Percentiles rank a stretch among this genome's conserved stretches.
phyloP scores from a whole-genome alignment of 1,139 yeast species.

The Hyphopichia fennica region DNA sequence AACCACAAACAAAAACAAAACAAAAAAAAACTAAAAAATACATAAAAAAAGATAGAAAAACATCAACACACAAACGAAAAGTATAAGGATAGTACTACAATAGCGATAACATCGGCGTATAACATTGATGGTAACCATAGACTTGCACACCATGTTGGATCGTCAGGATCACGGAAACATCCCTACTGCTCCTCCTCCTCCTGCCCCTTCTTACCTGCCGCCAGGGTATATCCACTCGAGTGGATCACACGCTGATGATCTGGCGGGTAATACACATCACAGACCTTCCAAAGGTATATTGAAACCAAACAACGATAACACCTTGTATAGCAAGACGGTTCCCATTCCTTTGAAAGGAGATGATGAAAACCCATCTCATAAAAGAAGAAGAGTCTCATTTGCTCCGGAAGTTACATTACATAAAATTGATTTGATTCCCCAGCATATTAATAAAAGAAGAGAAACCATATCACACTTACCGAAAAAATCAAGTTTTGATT shows the following conservation, averaged over 20 bases:
- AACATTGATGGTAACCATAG: neutral
- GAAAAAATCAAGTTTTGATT: neutral
- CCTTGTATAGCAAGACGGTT: constrained; percentile 12
- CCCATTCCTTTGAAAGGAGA: constrained; percentile 8
- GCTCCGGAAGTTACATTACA: constrained; percentile 77
- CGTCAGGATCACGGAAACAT: neutral
- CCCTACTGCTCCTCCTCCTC: no score
- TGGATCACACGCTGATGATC: neutral
- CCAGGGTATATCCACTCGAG: neutral
- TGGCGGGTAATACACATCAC: neutral
- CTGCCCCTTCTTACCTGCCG: neutral
- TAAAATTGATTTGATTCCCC: constrained; percentile 54
- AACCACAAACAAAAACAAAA: no score
- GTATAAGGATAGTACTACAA: neutral
- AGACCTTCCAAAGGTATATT: constrained; percentile 26
- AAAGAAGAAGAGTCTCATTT: constrained; percentile 62
- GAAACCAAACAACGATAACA: constrained; percentile 25
- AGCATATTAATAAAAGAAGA: constrained; percentile 25
- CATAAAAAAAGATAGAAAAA: no score
- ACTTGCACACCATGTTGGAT: neutral
- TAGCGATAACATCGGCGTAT: neutral
- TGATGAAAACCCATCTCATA: constrained; percentile 3
- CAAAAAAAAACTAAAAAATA: no score
- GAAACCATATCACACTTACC: constrained; percentile 33
- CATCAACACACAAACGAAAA: no score